phyloP scores from a whole-genome alignment of 441 rosid species.

The Manihot esculenta region DNA sequence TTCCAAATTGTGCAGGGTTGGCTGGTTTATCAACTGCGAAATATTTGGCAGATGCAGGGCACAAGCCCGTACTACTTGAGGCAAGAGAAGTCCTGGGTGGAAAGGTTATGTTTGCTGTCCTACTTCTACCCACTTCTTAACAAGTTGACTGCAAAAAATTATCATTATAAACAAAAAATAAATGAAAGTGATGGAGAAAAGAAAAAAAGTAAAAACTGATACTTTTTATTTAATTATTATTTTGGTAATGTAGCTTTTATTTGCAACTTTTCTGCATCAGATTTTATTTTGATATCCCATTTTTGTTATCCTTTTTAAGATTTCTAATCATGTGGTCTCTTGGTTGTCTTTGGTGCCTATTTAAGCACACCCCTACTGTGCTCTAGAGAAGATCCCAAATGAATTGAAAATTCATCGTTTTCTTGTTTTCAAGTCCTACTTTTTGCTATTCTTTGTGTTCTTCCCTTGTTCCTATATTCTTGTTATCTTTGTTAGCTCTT shows the following conservation, averaged over 20 bases:
- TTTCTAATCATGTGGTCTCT: neutral
- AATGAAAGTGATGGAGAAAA: neutral
- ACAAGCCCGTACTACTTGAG: conserved; percentile 79
- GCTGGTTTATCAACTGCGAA: conserved; percentile 94
- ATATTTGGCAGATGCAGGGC: conserved; percentile 96
- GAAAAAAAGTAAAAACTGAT: neutral
- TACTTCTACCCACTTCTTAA: neutral
- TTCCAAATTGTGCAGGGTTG: conserved; percentile 55
- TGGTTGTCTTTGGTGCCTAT: neutral
- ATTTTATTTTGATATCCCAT: neutral
- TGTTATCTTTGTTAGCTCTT: neutral
- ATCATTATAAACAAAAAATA: neutral
- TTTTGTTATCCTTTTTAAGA: neutral
- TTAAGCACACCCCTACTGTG: neutral
- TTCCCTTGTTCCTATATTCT: neutral
- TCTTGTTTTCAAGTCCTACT: neutral
- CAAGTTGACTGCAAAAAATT: conserved; percentile 2
- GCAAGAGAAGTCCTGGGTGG: conserved; percentile 97
- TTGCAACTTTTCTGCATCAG: no score
- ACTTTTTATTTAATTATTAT: neutral
- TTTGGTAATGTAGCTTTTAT: neutral
- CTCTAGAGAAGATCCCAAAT: neutral
- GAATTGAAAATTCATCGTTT: neutral
- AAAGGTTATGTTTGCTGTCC: conserved; percentile 55
- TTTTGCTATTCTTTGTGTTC: neutral